Conservation (phyloP, 176 grass and related monocot genomes). For the Avena sativa region DNA sequence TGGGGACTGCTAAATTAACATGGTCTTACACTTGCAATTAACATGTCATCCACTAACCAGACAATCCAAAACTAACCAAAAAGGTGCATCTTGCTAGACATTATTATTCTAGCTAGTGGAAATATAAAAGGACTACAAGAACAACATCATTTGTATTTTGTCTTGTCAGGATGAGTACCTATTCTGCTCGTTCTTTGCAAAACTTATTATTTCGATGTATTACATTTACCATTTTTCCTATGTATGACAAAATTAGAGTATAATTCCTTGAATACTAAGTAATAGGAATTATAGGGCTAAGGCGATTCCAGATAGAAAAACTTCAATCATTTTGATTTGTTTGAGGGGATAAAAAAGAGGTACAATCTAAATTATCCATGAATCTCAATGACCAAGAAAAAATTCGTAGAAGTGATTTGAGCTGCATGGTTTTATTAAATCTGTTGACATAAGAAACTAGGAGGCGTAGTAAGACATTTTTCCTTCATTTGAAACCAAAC, state of each 20-base stretch:
- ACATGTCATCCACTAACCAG: background rate
- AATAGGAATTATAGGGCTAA: too few species aligned
- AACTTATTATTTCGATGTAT: background rate
- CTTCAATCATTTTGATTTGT: too few species aligned
- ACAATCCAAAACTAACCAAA: background rate
- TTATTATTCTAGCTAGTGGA: background rate
- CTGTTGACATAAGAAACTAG: too few species aligned
- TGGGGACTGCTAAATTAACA: conserved; percentile 1
- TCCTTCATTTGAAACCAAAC: too few species aligned
- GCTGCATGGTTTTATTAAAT: background rate
- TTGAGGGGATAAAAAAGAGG: too few species aligned
- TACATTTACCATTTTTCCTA: background rate
- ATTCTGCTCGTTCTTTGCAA: background rate
- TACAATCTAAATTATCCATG: too few species aligned
- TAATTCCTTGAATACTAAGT: background rate
- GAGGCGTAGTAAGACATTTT: background rate
- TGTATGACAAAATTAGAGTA: background rate
- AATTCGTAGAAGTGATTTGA: background rate
- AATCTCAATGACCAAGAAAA: too few species aligned
- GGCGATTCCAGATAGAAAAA: too few species aligned
- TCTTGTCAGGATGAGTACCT: background rate
- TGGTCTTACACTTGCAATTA: background rate
- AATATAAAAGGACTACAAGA: background rate
- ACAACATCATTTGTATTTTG: background rate
- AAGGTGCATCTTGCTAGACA: background rate